Evolutionary conservation across 768 basidiomycete species (phyloP).

Genomic region (Pleurotus tuber-regium): DNA sequence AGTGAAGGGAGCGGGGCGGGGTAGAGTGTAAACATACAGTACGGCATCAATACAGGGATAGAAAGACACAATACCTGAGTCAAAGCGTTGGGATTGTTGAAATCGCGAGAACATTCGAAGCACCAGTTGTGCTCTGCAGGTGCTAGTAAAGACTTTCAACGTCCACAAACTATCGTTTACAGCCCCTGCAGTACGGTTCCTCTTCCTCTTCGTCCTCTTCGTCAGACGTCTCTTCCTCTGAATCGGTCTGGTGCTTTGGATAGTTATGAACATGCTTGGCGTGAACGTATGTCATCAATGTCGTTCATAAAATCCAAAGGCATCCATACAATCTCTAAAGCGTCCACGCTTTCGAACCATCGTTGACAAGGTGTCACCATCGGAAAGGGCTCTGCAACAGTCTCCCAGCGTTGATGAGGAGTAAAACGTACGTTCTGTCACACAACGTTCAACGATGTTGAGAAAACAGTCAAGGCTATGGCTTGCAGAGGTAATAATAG

Average conservation of each 20-base stretch:
- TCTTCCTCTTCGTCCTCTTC: conserved; percentile 12
- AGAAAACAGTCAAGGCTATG: no score
- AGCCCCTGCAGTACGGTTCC: conserved; percentile 19
- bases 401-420: conserved; percentile 15
- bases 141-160: conserved; percentile 18
- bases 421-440: conserved; percentile 9
- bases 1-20: not conserved
- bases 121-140: conserved; percentile 31
- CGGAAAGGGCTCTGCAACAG: conserved; percentile 17
- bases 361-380: conserved; percentile 18
- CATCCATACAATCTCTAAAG: conserved; percentile 14
- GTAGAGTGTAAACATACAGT: not conserved
- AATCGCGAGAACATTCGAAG: conserved; percentile 29
- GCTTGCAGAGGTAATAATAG: no score
- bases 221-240: not conserved
- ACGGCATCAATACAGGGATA: not conserved
- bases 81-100: conserved; percentile 18
- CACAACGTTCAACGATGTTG: no score
- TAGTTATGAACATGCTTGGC: conserved; percentile 6
- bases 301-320: not conserved
- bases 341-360: conserved; percentile 15
- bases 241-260: not conserved
- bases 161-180: conserved; percentile 21
- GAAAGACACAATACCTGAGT: no score
- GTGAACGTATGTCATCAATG: no score